Base-by-base conservation (phyloP, 2,329 filamentous ascomycete genomes). In the Hypoxylon sp. region DNA sequence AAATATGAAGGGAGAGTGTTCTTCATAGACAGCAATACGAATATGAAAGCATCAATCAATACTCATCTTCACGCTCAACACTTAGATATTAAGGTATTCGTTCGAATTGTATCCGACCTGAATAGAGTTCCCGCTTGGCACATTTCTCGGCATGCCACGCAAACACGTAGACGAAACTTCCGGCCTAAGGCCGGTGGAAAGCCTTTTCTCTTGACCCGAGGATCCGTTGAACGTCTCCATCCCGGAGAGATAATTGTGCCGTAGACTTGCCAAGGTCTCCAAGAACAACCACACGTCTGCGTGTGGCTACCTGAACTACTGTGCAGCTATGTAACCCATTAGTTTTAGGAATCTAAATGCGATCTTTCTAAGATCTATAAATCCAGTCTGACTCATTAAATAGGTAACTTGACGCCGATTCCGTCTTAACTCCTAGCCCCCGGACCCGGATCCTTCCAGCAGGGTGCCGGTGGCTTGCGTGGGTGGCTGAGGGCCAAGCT, bases 61-160 rank as follows among this genome's bases (percentile, higher is more conserved):
- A 21, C 15, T 2, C 29, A 13, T 35, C 21, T 32, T 56, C 54
- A 17, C 17, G 13, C 29, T 31, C 42, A 47, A 24, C 35, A 42
- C 44, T 35, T 6, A 31, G 42, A 10, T 15, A 17, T 21, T 3
- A 21, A 21, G 19, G 17, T 17, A 17, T n/a, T 35, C 32, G 39
- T 56, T 29, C 39, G 17, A 24, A 17, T 47, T 61, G 48, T 17
- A 10, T 21, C 37, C 21, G 13, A 44, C 32, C 29, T 27, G 27
- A 29, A 27, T 29, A 51, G 37, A 32, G 19, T 51, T 50, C 13
- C 56, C 56, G 37, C 55, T 39, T 29, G 15, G n/a, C 32, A 29
- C 5, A 44, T 11, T 6, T 44, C 44, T 62, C 39, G 58, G 50
- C 29, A 27, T 19, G 39, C 47, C 39, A 24, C 58, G 50, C 50